These are phyloP conservation scores for Saprolegnia diclina DNA, from an alignment of 352 stramenopile species.

Conservation along the genomic window DNA sequence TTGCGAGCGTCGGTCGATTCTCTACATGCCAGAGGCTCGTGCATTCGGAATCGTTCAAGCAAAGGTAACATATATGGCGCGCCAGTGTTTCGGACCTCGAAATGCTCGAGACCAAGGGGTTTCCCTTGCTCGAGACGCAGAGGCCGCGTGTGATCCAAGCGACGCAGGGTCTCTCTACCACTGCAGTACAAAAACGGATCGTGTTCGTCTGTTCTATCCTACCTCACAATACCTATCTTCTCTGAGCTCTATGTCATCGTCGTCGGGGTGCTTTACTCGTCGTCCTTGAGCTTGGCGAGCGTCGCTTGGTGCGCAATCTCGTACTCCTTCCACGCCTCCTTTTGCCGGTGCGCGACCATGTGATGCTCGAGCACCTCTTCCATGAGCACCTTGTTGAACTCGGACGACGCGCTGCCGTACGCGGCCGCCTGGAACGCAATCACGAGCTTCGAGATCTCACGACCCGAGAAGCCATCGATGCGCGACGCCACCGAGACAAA, in stretches of 20 bases:
- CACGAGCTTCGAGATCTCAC: conserved; percentile 98
- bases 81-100: no score
- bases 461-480: conserved; percentile 97
- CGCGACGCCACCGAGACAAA: conserved; percentile 89
- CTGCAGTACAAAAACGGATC: no score
- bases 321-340: conserved; percentile 90
- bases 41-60: no score
- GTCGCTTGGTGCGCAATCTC: conserved; percentile 20
- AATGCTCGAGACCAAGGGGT: no score
- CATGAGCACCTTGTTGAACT: conserved; percentile 92
- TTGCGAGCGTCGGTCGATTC: no score
- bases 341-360: conserved; percentile 89
- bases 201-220: no score
- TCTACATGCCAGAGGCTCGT: no score
- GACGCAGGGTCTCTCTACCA: no score
- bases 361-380: conserved; percentile 92
- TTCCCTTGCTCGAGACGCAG: no score
- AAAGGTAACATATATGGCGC: no score
- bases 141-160: no score
- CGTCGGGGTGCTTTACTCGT: no score
- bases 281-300: conserved; percentile 6
- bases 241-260: neutral
- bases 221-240: neutral
- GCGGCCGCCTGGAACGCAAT: conserved; percentile 98
- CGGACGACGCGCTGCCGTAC: conserved; percentile 92